Conservation (phyloP, 768 basidiomycete genomes). For the Infundibulicybe gibba region DNA sequence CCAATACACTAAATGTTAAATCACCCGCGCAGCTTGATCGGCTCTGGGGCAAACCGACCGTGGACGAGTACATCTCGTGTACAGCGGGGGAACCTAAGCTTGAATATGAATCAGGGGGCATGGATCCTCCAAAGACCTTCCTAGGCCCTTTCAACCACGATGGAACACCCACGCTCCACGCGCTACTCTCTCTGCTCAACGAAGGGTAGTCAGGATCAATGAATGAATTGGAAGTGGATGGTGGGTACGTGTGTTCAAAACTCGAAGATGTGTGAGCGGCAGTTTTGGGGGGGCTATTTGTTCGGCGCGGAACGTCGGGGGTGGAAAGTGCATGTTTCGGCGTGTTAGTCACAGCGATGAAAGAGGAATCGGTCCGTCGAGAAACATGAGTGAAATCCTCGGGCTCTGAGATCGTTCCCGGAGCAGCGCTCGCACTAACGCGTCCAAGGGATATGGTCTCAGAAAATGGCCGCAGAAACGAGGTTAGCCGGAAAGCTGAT, state of each 20-base stretch:
- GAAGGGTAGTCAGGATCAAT: conserved; percentile 44
- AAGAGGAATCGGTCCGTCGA: conserved; percentile 50
- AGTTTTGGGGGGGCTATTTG: conserved; percentile 3
- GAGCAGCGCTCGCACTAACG: conserved; percentile 13
- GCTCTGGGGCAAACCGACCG: conserved; percentile 21
- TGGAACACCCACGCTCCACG: conserved; percentile 68
- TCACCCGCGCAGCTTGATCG: conserved; percentile 45
- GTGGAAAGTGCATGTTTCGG: conserved; percentile 8
- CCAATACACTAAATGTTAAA: conserved; percentile 78
- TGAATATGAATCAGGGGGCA: conserved; percentile 20
- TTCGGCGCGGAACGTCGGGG: conserved; percentile 4
- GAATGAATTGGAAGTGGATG: conserved; percentile 53
- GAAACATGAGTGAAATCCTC: conserved; percentile 77
- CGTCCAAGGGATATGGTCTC: conserved; percentile 36
- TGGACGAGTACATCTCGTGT: conserved; percentile 58
- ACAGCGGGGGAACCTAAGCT: conserved; percentile 34
- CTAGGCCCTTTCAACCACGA: conserved; percentile 62
- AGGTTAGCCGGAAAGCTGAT: conserved; percentile 61
- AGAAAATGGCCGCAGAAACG: conserved; percentile 65
- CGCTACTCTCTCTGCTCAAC: conserved; percentile 44
- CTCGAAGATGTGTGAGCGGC: conserved; percentile 3
- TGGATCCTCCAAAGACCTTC: conserved; percentile 31
- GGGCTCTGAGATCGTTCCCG: conserved; percentile 29
- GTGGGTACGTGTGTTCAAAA: conserved; percentile 75
- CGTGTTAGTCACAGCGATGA: conserved; percentile 58